Conservation (phyloP, 257 asterid species). For the Coffea eugenioides region DNA sequence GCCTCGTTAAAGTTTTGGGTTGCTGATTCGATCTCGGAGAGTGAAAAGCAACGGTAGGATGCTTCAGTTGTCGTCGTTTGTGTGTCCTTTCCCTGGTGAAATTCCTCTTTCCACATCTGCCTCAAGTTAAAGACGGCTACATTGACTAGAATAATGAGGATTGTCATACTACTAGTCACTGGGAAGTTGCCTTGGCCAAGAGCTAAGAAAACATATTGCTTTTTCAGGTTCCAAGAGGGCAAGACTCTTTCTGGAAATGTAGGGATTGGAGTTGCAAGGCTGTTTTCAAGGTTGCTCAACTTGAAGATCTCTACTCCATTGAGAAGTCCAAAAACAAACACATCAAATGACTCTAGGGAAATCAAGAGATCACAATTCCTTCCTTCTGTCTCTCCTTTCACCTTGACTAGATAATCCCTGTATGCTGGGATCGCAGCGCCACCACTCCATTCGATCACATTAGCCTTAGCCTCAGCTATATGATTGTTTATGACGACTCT, state of each 20-base stretch:
- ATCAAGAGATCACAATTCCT: constrained; percentile 3
- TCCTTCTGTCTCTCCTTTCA: constrained; percentile 4
- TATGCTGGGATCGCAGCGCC: background rate
- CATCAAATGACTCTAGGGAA: background rate
- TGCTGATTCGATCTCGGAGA: constrained; percentile 3
- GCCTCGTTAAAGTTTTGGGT: constrained; percentile 16
- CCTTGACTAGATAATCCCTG: background rate
- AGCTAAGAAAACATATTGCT: background rate
- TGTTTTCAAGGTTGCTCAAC: constrained; percentile 12
- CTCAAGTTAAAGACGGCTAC: background rate
- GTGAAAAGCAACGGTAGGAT: constrained; percentile 9
- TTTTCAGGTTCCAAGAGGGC: background rate
- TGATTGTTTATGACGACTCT: background rate
- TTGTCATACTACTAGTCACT: background rate
- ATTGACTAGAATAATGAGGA: background rate
- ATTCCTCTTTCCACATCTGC: background rate
- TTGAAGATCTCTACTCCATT: constrained; percentile 1
- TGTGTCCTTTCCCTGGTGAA: background rate
- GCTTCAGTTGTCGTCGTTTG: background rate
- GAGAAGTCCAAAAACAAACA: background rate
- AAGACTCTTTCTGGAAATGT: too few species aligned
- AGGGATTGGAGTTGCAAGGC: background rate
- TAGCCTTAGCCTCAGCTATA: background rate
- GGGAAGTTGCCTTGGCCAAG: background rate
- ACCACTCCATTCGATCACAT: constrained; percentile 11